Percentiles rank a stretch among this genome's conserved stretches.
Conservation (phyloP, 2,329 filamentous ascomycete species). For the Camillea tinctor region DNA sequence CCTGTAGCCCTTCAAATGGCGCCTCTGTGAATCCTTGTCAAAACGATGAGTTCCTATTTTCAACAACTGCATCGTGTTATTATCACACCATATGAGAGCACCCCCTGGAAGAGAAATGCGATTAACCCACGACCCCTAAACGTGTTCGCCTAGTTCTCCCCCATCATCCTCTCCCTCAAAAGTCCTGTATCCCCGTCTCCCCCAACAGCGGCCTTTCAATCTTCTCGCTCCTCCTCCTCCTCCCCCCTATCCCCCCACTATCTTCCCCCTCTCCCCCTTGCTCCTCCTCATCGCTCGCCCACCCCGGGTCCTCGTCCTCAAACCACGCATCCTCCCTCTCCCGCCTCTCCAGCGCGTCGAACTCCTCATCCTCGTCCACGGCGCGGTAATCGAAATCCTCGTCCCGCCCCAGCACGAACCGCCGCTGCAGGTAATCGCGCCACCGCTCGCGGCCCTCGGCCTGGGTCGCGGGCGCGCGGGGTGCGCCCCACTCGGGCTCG, state of each 20-base stretch:
- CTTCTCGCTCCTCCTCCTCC: conserved; percentile 14
- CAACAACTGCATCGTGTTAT: too few species aligned
- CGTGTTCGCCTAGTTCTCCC: too few species aligned
- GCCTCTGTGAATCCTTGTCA: too few species aligned
- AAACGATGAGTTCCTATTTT: too few species aligned
- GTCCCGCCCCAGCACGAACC: conserved; percentile 75
- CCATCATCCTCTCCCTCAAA: conserved; percentile 42
- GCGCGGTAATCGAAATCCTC: conserved; percentile 72
- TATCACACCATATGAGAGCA: too few species aligned
- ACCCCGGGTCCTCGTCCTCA: conserved; percentile 72
- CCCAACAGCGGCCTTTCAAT: conserved; percentile 38
- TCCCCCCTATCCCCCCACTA: conserved; percentile 25
- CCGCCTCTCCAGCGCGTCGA: conserved; percentile 61
- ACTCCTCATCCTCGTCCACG: conserved; percentile 71
- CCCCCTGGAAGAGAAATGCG: too few species aligned
- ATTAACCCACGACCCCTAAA: too few species aligned
- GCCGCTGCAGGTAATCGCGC: conserved; percentile 67
- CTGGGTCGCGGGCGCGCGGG: conserved; percentile 42
- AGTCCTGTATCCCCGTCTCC: conserved; percentile 73
- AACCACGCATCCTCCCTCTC: conserved; percentile 75
- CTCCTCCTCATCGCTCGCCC: conserved; percentile 47
- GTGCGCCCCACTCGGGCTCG: conserved; percentile 7
- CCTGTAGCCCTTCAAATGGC: too few species aligned
- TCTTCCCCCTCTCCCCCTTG: conserved; percentile 21
- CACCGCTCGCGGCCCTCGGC: conserved; percentile 69